Evolutionary conservation across 345 rosid genomes (phyloP).

Genomic region (Mangifera indica): DNA sequence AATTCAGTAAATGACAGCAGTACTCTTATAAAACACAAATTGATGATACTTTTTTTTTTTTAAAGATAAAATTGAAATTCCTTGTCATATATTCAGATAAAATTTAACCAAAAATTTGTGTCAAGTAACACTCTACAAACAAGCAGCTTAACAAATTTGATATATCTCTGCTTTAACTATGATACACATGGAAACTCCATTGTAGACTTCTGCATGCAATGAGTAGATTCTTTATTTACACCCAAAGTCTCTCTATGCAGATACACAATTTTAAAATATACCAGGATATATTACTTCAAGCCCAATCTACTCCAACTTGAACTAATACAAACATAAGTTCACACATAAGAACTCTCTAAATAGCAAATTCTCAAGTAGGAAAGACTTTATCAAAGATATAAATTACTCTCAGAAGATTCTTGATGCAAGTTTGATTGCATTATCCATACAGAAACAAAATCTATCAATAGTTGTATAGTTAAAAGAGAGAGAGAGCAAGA

Average conservation of each 20-base stretch:
- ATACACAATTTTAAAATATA: background rate
- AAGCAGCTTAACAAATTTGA: constrained; percentile 1
- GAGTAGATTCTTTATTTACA: background rate
- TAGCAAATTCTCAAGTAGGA: background rate
- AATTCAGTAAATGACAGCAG: background rate
- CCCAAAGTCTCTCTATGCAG: background rate
- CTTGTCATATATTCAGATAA: background rate
- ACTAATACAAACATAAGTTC: background rate
- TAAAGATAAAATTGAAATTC: background rate
- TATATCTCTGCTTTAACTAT: background rate
- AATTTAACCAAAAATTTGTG: background rate
- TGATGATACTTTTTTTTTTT: no score
- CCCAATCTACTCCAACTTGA: background rate
- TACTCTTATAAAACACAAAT: background rate
- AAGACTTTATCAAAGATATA: background rate
- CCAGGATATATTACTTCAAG: background rate
- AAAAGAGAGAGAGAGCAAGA: no score
- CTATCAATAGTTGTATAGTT: no score
- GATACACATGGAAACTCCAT: background rate
- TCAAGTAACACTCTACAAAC: background rate
- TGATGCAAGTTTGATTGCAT: background rate
- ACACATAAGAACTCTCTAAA: background rate
- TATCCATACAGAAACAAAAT: background rate
- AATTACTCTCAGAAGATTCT: background rate
- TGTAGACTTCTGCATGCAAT: background rate